phyloP scores from a whole-genome alignment of 1,284 basidiomycete genomes.

The Cutaneotrichosporon cyanovorans region DNA sequence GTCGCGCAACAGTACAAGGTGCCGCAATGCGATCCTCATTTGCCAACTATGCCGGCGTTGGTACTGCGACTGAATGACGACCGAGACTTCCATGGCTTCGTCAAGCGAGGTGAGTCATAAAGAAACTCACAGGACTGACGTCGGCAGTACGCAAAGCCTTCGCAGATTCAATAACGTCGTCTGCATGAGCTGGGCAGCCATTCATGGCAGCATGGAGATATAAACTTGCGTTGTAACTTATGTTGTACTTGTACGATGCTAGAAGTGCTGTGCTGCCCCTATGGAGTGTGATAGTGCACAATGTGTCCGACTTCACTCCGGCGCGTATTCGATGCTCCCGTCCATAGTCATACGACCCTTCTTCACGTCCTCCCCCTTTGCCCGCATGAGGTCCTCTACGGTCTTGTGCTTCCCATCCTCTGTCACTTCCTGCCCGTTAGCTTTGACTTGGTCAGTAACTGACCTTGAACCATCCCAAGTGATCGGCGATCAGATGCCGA shows the following conservation, averaged over 20 bases:
- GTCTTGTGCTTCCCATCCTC: slow-evolving; percentile 64
- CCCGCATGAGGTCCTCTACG: slow-evolving; percentile 69
- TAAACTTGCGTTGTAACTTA: not conserved
- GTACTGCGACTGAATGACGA: slow-evolving; percentile 39
- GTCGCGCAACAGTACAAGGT: slow-evolving; percentile 58
- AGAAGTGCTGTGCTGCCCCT: not conserved
- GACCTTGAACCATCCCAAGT: slow-evolving; percentile 76
- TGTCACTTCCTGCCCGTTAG: slow-evolving; percentile 46
- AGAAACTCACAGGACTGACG: not conserved
- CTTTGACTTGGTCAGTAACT: slow-evolving; percentile 3
- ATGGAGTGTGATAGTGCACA: not conserved
- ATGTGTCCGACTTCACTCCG: not conserved
- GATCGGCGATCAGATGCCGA: slow-evolving; percentile 79
- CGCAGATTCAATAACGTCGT: not conserved
- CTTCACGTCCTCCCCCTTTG: slow-evolving; percentile 66
- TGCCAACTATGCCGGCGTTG: slow-evolving; percentile 31
- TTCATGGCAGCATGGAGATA: not conserved
- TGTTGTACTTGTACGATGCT: slow-evolving; percentile 3
- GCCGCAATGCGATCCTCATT: slow-evolving; percentile 38
- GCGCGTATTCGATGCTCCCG: slow-evolving; percentile 47
- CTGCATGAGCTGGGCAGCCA: not conserved
- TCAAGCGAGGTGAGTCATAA: slow-evolving; percentile 36
- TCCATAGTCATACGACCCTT: slow-evolving; percentile 52
- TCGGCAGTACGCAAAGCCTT: slow-evolving; percentile 3
- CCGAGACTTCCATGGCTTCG: slow-evolving; percentile 38